Percentiles rank a stretch among this genome's conserved stretches.
phyloP scores from a whole-genome alignment of 2,329 filamentous ascomycete species.

The Fusarium buxicola region DNA sequence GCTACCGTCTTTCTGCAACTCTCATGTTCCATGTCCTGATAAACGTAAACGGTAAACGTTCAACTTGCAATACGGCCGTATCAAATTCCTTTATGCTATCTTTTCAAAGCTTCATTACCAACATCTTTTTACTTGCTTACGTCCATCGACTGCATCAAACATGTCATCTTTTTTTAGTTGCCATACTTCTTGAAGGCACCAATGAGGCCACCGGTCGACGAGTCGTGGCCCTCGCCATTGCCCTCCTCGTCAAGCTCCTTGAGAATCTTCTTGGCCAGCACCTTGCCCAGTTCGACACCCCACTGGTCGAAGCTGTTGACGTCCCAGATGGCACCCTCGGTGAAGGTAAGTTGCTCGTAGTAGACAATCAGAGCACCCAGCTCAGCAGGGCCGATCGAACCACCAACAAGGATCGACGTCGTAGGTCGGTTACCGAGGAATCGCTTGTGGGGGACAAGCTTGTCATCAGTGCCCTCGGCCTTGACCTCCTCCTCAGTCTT shows the following conservation, averaged over 20 bases:
- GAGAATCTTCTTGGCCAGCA: constrained; percentile 91
- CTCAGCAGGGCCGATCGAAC: constrained; percentile 92
- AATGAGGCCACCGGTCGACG: constrained; percentile 89
- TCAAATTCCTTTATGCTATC: constrained; percentile 35
- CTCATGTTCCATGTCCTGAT: not conserved
- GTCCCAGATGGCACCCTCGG: constrained; percentile 97
- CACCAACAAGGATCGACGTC: constrained; percentile 89
- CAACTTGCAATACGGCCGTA: constrained; percentile 3
- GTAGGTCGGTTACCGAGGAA: constrained; percentile 98
- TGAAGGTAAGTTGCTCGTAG: constrained; percentile 99
- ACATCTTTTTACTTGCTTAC: constrained; percentile 22
- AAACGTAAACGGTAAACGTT: not conserved
- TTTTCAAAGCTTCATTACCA: constrained; percentile 34
- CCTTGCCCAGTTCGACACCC: constrained; percentile 98
- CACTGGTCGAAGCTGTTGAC: constrained; percentile 99
- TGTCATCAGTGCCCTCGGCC: constrained; percentile 77
- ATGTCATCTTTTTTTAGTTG: constrained; percentile 53
- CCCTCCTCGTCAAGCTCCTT: constrained; percentile 84
- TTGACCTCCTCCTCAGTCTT: constrained; percentile 85
- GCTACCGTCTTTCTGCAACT: not conserved
- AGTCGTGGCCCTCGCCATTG: constrained; percentile 80
- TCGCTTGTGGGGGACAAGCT: constrained; percentile 96
- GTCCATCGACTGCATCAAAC: constrained; percentile 14
- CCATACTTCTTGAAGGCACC: constrained; percentile 87
- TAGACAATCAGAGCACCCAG: constrained; percentile 96